Evolutionary conservation across 129 eudicot species (phyloP).

Genomic region (Glebionis coronaria): DNA sequence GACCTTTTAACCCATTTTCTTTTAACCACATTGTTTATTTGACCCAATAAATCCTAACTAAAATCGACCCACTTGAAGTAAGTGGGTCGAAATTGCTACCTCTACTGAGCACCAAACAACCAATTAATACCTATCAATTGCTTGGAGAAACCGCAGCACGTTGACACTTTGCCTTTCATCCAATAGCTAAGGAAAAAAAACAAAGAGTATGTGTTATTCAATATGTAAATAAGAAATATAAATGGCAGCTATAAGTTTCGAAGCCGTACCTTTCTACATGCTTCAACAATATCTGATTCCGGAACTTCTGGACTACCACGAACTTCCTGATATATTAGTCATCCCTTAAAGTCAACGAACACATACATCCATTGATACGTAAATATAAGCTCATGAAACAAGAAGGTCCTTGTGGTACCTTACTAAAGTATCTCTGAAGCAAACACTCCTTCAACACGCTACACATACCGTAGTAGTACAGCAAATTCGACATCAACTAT

Average conservation of each 20-base stretch:
- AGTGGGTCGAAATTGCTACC: too few relatives aligned
- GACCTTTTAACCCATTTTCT: not conserved
- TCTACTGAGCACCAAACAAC: too few relatives aligned
- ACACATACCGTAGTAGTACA: slow-evolving; percentile 82
- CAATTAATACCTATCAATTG: slow-evolving; percentile 53
- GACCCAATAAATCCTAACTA: too few relatives aligned
- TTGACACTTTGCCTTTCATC: slow-evolving; percentile 80
- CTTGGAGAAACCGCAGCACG: slow-evolving; percentile 68
- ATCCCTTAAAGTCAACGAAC: not conserved
- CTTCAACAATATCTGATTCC: slow-evolving; percentile 70
- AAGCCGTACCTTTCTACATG: slow-evolving; percentile 68
- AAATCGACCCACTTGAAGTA: too few relatives aligned
- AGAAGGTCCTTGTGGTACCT: slow-evolving; percentile 34
- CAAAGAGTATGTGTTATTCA: too few relatives aligned
- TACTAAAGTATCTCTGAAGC: slow-evolving; percentile 85
- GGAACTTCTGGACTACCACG: slow-evolving; percentile 67
- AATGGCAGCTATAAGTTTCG: not conserved
- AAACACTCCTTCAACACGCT: slow-evolving; percentile 64
- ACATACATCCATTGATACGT: not conserved
- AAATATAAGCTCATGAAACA: not conserved
- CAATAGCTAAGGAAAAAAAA: slow-evolving; percentile 43
- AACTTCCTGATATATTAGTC: slow-evolving; percentile 50
- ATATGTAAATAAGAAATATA: too few relatives aligned
- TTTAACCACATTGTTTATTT: too few relatives aligned
- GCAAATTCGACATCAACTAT: slow-evolving; percentile 71